Percentiles rank a stretch among this genome's conserved stretches.
These are phyloP conservation scores for Linum tenue DNA, from an alignment of 345 rosid genomes.

Conservation along the genomic window DNA sequence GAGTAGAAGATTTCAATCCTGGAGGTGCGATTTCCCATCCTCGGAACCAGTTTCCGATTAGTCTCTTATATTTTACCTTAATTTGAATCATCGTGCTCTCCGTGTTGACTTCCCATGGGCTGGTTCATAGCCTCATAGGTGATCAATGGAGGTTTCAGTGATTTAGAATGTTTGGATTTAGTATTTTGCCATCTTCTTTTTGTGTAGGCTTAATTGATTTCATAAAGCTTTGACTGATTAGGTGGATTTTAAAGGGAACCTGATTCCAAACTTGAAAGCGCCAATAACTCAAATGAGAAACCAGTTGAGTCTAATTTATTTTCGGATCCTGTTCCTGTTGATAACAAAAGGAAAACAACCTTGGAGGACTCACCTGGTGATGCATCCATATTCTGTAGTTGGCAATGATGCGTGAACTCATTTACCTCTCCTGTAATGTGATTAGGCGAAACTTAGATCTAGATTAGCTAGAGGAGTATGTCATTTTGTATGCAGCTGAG, in stretches of 20 bases:
- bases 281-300: slow-evolving; percentile 13
- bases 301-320: slow-evolving; percentile 9
- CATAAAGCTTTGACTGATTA: slow-evolving; percentile 12
- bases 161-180: neutral
- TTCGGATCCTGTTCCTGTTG: slow-evolving; percentile 16
- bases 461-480: too few relatives aligned
- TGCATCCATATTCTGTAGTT: too few relatives aligned
- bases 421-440: too few relatives aligned
- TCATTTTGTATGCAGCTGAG: too few relatives aligned
- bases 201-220: slow-evolving; percentile 4
- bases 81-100: too few relatives aligned
- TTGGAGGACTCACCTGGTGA: too few relatives aligned
- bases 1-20: too few relatives aligned
- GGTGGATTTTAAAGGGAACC: slow-evolving; percentile 21
- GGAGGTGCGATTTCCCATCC: too few relatives aligned
- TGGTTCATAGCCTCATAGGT: slow-evolving; percentile 44
- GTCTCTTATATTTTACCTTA: too few relatives aligned
- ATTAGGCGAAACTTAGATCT: too few relatives aligned
- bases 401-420: too few relatives aligned
- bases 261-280: slow-evolving; percentile 18
- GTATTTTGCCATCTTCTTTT: neutral
- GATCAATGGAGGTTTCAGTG: slow-evolving; percentile 7
- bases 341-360: slow-evolving; percentile 7
- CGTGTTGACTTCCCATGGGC: slow-evolving; percentile 15
- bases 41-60: too few relatives aligned